Evolutionary conservation across 345 rosid genomes (phyloP).

Genomic region (Bruguiera sexangula): DNA sequence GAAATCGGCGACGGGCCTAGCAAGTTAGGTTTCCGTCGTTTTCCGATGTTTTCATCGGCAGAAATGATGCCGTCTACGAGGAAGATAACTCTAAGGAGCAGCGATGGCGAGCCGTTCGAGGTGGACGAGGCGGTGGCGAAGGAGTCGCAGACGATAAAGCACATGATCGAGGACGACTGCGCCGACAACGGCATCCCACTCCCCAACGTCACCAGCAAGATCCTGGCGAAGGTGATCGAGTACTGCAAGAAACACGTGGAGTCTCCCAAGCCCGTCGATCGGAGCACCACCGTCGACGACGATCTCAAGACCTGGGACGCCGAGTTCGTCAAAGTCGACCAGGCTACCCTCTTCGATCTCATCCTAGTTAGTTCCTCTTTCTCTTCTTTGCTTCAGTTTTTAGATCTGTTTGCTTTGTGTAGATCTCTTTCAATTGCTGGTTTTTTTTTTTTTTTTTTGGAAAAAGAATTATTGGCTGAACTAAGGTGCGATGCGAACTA

Average conservation of each 20-base stretch:
- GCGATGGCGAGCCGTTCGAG: slow-evolving; percentile 25
- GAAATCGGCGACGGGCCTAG: too few species aligned
- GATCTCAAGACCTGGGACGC: slow-evolving; percentile 25
- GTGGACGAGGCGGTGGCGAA: slow-evolving; percentile 23
- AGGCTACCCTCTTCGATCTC: slow-evolving; percentile 31
- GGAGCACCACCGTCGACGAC: slow-evolving; percentile 1
- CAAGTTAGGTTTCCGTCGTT: too few species aligned
- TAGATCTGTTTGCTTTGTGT: neutral
- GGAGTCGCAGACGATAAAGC: slow-evolving; percentile 30
- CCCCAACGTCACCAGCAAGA: slow-evolving; percentile 31
- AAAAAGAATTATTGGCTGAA: too few species aligned
- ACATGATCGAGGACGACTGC: slow-evolving; percentile 30
- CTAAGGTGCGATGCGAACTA: too few species aligned
- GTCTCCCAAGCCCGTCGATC: slow-evolving; percentile 3
- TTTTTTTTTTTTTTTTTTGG: too few species aligned
- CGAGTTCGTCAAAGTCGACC: slow-evolving; percentile 31
- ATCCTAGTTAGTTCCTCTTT: slow-evolving; percentile 11
- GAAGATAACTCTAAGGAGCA: slow-evolving; percentile 22
- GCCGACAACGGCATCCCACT: slow-evolving; percentile 26
- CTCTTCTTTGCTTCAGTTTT: neutral
- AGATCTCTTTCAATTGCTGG: too few species aligned
- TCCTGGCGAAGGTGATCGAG: slow-evolving; percentile 33
- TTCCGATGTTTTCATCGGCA: too few species aligned
- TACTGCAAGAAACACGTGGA: slow-evolving; percentile 35
- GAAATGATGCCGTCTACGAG: slow-evolving; percentile 17